These are phyloP conservation scores for Curvularia spicifera DNA, from an alignment of 2,329 filamentous ascomycete genomes.

Conservation along the genomic window DNA sequence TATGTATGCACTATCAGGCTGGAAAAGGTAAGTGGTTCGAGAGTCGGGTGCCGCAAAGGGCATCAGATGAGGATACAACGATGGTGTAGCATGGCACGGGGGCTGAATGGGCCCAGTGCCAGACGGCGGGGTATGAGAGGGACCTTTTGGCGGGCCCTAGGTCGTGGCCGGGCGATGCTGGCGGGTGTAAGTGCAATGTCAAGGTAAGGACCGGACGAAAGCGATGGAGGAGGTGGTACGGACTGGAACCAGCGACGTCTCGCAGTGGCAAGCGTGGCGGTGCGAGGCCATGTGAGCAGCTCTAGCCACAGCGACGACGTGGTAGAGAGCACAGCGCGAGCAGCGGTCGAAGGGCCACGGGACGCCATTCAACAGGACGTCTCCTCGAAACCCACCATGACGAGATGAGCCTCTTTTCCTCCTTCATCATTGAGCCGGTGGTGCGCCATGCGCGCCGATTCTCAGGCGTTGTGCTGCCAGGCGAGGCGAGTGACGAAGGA, in stretches of 20 bases:
- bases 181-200: constrained; percentile 1
- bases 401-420: constrained; percentile 50
- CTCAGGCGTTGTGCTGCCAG: constrained; percentile 34
- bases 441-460: constrained; percentile 50
- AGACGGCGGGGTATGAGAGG: neutral
- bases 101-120: constrained; percentile 5
- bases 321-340: constrained; percentile 21
- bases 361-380: constrained; percentile 1
- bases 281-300: constrained; percentile 16
- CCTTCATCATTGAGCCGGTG: constrained; percentile 51
- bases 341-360: constrained; percentile 9
- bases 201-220: constrained; percentile 12
- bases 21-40: neutral
- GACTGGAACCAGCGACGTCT: constrained; percentile 2
- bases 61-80: neutral
- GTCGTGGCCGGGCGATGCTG: constrained; percentile 6
- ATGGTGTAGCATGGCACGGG: constrained; percentile 3
- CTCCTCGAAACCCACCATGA: constrained; percentile 21
- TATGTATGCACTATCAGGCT: neutral
- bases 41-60: neutral
- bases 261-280: constrained; percentile 17
- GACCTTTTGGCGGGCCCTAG: constrained; percentile 4
- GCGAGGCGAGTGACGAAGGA: constrained; percentile 26
- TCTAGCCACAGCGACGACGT: constrained; percentile 18
- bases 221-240: constrained; percentile 10